These are phyloP conservation scores for Candida boidinii DNA, from an alignment of 805 yeast species.

Conservation along the genomic window DNA sequence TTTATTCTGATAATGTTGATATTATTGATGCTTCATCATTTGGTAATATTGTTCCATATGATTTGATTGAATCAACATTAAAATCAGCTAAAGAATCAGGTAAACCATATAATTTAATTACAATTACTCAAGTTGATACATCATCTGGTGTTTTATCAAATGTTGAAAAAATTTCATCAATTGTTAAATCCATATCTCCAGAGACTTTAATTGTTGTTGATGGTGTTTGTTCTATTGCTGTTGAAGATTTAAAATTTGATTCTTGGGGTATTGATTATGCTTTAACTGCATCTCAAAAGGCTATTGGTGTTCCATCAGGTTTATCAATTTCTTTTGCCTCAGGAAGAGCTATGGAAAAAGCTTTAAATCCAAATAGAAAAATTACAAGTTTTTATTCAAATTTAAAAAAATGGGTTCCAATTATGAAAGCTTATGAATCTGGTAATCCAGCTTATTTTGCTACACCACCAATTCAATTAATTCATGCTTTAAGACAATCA, in stretches of 20 bases:
- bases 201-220: slow-evolving; percentile 81
- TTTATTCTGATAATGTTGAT: slow-evolving; percentile 72
- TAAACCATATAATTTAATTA: slow-evolving; percentile 50
- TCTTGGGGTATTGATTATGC: slow-evolving; percentile 86
- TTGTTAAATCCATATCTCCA: slow-evolving; percentile 63
- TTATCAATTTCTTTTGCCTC: slow-evolving; percentile 71
- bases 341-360: slow-evolving; percentile 61
- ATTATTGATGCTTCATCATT: slow-evolving; percentile 54
- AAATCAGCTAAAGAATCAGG: slow-evolving; percentile 23
- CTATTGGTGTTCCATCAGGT: slow-evolving; percentile 92
- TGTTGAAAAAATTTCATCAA: slow-evolving; percentile 49
- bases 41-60: slow-evolving; percentile 62
- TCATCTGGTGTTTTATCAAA: slow-evolving; percentile 88
- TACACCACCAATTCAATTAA: slow-evolving; percentile 89
- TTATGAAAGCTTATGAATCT: slow-evolving; percentile 78
- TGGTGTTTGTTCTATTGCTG: slow-evolving; percentile 92
- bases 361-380: slow-evolving; percentile 38
- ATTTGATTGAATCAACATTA: slow-evolving; percentile 48
- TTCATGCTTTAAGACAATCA: slow-evolving; percentile 74
- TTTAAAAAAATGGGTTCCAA: slow-evolving; percentile 78
- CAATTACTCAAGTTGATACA: slow-evolving; percentile 93
- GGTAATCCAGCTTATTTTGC: slow-evolving; percentile 83
- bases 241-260: slow-evolving; percentile 79
- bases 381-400: slow-evolving; percentile 61
- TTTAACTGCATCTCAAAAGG: slow-evolving; percentile 91